Evolutionary conservation across 2,329 filamentous ascomycete genomes (phyloP).

Genomic region (Didymellaceae sp.): DNA sequence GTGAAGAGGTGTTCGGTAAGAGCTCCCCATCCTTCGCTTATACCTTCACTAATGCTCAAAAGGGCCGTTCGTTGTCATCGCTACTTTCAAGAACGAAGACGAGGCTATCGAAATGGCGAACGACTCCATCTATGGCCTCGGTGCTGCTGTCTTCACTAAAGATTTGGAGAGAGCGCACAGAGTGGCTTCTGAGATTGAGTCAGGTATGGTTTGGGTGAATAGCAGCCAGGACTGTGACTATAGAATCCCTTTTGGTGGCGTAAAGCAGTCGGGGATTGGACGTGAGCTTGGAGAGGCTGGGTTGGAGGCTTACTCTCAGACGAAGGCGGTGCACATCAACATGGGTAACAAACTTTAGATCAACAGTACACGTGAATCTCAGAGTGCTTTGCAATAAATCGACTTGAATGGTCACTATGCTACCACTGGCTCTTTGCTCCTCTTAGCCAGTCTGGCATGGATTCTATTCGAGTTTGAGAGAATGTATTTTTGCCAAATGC

Average conservation of each 20-base stretch:
- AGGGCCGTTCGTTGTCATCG: slow-evolving; percentile 15
- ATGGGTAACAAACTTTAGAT: slow-evolving; percentile 18
- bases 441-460: too few species aligned
- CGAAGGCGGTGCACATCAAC: slow-evolving; percentile 22
- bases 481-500: too few species aligned
- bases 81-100: slow-evolving; percentile 14
- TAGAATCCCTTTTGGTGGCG: slow-evolving; percentile 52
- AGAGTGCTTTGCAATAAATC: too few species aligned
- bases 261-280: slow-evolving; percentile 65
- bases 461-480: too few species aligned
- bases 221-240: slow-evolving; percentile 40
- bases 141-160: slow-evolving; percentile 79
- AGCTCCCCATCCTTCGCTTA: too few species aligned
- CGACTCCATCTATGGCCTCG: slow-evolving; percentile 42
- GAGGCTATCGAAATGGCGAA: slow-evolving; percentile 17
- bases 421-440: too few species aligned
- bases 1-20: slow-evolving; percentile 12
- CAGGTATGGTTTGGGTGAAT: slow-evolving; percentile 51
- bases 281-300: slow-evolving; percentile 57
- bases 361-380: too few species aligned
- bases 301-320: slow-evolving; percentile 18
- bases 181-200: slow-evolving; percentile 50
- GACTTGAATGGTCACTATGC: too few species aligned
- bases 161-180: slow-evolving; percentile 47
- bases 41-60: too few species aligned